phyloP scores from a whole-genome alignment of 371 early-diverging fungal genomes.

The Mortierella sp. region DNA sequence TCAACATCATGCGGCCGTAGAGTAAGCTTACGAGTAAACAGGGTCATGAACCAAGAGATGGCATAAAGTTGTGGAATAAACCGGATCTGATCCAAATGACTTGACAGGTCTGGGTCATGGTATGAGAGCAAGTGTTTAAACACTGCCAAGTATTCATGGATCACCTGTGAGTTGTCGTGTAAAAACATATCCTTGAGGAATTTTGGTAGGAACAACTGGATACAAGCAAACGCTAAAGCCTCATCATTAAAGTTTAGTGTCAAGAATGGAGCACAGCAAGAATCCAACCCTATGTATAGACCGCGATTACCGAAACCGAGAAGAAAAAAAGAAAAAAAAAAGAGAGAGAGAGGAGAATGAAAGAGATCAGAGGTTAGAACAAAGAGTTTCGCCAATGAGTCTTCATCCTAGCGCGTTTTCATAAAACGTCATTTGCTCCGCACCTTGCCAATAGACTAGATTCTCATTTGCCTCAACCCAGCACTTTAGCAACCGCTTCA shows the following conservation, averaged over 20 bases:
- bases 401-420: not conserved
- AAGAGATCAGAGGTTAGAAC: not conserved
- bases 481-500: slow-evolving; percentile 76
- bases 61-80: slow-evolving; percentile 84
- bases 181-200: slow-evolving; percentile 79
- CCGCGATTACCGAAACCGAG: not conserved
- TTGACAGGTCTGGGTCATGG: slow-evolving; percentile 81
- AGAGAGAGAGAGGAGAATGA: not conserved
- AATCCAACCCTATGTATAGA: slow-evolving; percentile 74
- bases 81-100: slow-evolving; percentile 73
- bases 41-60: slow-evolving; percentile 87
- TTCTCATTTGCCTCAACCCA: slow-evolving; percentile 75
- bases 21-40: slow-evolving; percentile 81
- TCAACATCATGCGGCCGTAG: not conserved
- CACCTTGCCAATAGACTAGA: slow-evolving; percentile 92
- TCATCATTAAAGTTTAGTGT: slow-evolving; percentile 81
- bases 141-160: slow-evolving; percentile 76
- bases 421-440: not conserved
- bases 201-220: slow-evolving; percentile 74
- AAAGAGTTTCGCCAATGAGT: not conserved
- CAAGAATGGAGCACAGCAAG: slow-evolving; percentile 83
- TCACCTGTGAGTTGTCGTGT: slow-evolving; percentile 75
- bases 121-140: slow-evolving; percentile 76
- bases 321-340: not conserved
- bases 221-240: slow-evolving; percentile 76